Base-by-base conservation (phyloP, 1,139 yeast species). In the Geotrichum klebahnii region DNA sequence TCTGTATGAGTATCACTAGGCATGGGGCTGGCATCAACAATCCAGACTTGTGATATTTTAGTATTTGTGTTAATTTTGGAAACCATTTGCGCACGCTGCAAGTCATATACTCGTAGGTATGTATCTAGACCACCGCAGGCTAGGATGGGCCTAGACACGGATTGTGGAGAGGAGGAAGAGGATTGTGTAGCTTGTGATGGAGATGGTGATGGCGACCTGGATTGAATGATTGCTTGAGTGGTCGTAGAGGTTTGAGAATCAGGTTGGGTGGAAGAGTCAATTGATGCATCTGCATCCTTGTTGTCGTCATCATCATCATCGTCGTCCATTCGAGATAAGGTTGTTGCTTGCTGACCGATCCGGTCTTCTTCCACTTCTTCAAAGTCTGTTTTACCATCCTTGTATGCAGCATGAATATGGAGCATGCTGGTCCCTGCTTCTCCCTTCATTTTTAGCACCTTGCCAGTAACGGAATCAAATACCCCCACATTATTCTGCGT, bases 41-140 rank as follows among this genome's bases (percentile, higher is more conserved):
- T 64, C 37, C 74, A 59, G 8, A 84, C 73, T 29, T 72, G 71
- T 46, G 79, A 76, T 3, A 84, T 73, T 59, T 83, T 85, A 3
- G 84, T 76, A 1, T 87, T 88, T 39, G 83, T 61, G 57, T 77
- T 84, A 9, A 83, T 82, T 61, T 84, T 84, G 10, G 79, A 83
- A 29, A 81, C 64, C 50, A 80, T 69, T 37, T 77, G 75, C 51
- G 92, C 74, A 0, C 78, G 65, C 4, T 69, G 68, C n/a, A 80
- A 61, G 56, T 84, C 82, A 65, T 79, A 87, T 5, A 84, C 84
- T 53, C 95, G 74, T 44, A 84, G 72, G 61, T 84, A 84, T 61
- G 90, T 76, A 64, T 87, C 96, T 35, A 86, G 71, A 0, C 95
- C 94, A 43, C 94, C 95, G 40, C 84, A 75, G 0, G 73, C 69